A percentile compares a stretch with the other conserved stretches of the same genome.
Evolutionary conservation across 1,284 basidiomycete species (phyloP).

Genomic region (Pseudozyma pruni): DNA sequence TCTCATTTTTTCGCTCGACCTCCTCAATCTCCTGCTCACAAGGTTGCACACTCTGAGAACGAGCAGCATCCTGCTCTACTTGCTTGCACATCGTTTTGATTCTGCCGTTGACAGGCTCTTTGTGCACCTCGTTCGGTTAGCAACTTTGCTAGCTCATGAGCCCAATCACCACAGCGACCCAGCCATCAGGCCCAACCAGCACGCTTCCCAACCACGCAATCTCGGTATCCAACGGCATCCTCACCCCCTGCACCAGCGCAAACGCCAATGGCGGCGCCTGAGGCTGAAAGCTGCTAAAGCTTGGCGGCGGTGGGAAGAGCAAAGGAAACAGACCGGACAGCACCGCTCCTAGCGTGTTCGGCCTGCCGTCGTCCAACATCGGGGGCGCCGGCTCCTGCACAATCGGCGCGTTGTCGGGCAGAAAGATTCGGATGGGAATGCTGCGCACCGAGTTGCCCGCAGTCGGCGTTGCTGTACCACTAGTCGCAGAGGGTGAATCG

Average conservation of each 20-base stretch:
- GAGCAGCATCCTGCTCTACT: no score
- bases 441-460: conserved; percentile 28
- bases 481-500: conserved; percentile 13
- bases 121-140: no score
- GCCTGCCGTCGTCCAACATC: conserved; percentile 64
- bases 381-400: conserved; percentile 88
- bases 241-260: conserved; percentile 86
- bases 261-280: conserved; percentile 68
- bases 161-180: conserved; percentile 70
- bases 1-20: background rate
- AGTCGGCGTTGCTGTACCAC: conserved; percentile 14
- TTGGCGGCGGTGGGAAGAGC: conserved; percentile 69
- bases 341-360: conserved; percentile 69
- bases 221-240: conserved; percentile 84
- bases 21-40: no score
- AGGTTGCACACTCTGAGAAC: no score
- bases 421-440: conserved; percentile 80
- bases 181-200: conserved; percentile 90
- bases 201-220: conserved; percentile 92
- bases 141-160: conserved; percentile 6
- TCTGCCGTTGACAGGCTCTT: no score
- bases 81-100: no score
- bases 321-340: conserved; percentile 70
- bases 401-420: conserved; percentile 85
- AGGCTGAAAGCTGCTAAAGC: conserved; percentile 45